These are phyloP conservation scores for Boletus eberwhitei DNA, from an alignment of 768 basidiomycete species.

Conservation along the genomic window DNA sequence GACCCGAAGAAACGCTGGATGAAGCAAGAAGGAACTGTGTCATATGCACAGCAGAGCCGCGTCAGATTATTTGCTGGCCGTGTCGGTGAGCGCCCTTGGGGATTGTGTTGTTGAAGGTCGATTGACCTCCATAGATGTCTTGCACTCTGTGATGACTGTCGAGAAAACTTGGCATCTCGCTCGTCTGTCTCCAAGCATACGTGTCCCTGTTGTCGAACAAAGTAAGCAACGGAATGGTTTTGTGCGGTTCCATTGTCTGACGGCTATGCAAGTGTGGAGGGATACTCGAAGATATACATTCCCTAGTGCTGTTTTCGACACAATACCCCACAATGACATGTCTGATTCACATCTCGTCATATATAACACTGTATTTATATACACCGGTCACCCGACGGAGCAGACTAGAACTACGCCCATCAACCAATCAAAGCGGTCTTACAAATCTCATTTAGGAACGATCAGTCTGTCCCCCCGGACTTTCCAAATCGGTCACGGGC, in stretches of 20 bases:
- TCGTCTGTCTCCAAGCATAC: slow-evolving; percentile 46
- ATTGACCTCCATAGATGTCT: slow-evolving; percentile 38
- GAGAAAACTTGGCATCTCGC: slow-evolving; percentile 50
- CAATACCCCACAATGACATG: slow-evolving; percentile 11
- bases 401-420: neutral
- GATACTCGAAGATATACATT: slow-evolving; percentile 35
- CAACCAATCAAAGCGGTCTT: no score
- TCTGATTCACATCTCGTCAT: neutral
- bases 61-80: slow-evolving; percentile 83
- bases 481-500: no score
- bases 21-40: slow-evolving; percentile 51
- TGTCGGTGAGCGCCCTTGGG: slow-evolving; percentile 53
- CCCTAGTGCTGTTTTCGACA: slow-evolving; percentile 27
- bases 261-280: slow-evolving; percentile 26
- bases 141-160: slow-evolving; percentile 52
- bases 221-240: slow-evolving; percentile 30
- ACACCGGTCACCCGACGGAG: slow-evolving; percentile 5
- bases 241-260: neutral
- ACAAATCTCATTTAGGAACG: no score
- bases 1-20: slow-evolving; percentile 22
- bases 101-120: neutral
- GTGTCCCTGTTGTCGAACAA: slow-evolving; percentile 50
- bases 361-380: no score
- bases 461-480: no score
- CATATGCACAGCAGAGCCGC: slow-evolving; percentile 62